Evolutionary conservation across 225 moss, liverwort and hornwort species (phyloP).

Genomic region (Polytrichum formosum): DNA sequence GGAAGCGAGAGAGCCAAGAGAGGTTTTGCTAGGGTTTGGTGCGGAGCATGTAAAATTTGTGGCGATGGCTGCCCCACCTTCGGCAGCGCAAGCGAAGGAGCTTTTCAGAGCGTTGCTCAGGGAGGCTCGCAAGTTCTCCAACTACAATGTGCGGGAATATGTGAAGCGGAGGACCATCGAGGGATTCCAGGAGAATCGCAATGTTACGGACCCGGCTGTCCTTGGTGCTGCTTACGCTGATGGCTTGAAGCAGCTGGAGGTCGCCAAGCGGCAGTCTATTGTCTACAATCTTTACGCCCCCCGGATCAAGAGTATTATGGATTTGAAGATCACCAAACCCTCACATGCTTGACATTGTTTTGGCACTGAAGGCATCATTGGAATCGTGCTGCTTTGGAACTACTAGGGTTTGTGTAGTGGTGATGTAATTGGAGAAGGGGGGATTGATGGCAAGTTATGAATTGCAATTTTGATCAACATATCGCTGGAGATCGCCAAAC

Average conservation of each 20-base stretch:
- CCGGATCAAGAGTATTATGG: slow-evolving; percentile 84
- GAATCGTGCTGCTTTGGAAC: no score
- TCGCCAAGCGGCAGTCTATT: slow-evolving; percentile 77
- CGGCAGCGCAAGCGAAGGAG: slow-evolving; percentile 49
- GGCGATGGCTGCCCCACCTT: slow-evolving; percentile 57
- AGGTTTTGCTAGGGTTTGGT: no score
- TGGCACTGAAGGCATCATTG: background rate
- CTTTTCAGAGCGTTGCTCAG: slow-evolving; percentile 65
- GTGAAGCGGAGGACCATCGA: slow-evolving; percentile 72
- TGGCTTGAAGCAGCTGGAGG: slow-evolving; percentile 68
- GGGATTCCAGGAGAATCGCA: slow-evolving; percentile 55
- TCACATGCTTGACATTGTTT: slow-evolving; percentile 15
- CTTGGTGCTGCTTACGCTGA: slow-evolving; percentile 46
- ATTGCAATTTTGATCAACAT: no score
- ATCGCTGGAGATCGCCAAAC: slow-evolving; percentile 64
- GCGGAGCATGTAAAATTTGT: slow-evolving; percentile 7
- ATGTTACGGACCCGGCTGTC: slow-evolving; percentile 43
- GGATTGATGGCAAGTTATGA: no score
- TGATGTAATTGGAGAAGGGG: no score
- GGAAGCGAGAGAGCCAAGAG: no score
- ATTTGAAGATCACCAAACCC: slow-evolving; percentile 55
- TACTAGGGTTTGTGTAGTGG: no score
- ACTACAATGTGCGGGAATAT: slow-evolving; percentile 95
- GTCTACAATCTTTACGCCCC: slow-evolving; percentile 78
- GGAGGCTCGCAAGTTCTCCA: slow-evolving; percentile 74